phyloP scores from a whole-genome alignment of 345 rosid species.

The Camelina laxa region DNA sequence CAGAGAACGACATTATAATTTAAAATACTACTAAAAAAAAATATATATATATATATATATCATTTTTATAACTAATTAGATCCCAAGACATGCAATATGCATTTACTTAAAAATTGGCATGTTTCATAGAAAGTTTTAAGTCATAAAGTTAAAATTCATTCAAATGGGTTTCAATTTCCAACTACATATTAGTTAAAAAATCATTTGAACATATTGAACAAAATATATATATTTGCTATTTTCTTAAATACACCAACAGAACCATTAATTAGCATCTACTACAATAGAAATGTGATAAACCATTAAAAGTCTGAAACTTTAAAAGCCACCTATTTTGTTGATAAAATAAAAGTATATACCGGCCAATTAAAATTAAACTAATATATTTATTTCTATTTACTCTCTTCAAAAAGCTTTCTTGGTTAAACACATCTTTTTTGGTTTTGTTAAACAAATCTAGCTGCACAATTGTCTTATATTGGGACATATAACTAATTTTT shows the following conservation, averaged over 20 bases:
- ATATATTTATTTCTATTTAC: neutral
- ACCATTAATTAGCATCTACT: neutral
- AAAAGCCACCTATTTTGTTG: too few species aligned
- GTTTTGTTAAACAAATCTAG: neutral
- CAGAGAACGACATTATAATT: too few species aligned
- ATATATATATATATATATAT: too few species aligned
- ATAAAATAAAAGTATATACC: neutral
- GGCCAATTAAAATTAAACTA: neutral
- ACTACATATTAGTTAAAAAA: too few species aligned
- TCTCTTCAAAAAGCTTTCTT: neutral
- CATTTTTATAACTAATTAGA: too few species aligned
- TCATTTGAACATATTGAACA: neutral
- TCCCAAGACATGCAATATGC: too few species aligned
- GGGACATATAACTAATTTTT: conserved; percentile 13
- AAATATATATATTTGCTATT: neutral
- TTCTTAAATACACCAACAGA: neutral
- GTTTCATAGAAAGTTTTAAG: too few species aligned
- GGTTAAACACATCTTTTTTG: neutral
- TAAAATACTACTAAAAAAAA: too few species aligned
- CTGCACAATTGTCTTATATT: neutral
- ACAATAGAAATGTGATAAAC: neutral
- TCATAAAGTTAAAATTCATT: too few species aligned
- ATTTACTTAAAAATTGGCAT: too few species aligned
- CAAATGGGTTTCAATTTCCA: too few species aligned
- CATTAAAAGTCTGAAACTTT: neutral